phyloP scores from a whole-genome alignment of 129 eudicot genomes.

The Pulicaria dysenterica region DNA sequence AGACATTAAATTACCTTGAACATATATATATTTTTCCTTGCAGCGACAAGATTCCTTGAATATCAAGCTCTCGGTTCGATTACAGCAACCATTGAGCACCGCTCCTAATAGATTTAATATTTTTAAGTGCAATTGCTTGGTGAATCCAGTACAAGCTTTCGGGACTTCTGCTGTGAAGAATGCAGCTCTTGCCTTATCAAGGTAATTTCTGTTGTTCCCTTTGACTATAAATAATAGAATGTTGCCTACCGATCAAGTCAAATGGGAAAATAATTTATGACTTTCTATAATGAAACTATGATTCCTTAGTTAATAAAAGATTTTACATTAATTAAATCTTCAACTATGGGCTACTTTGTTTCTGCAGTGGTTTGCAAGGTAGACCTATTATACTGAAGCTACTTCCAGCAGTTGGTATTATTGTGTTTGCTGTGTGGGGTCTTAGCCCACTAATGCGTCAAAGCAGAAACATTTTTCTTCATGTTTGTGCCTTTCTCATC shows the following conservation, averaged over 20 bases:
- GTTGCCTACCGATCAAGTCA: too few species aligned
- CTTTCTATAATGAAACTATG: too few species aligned
- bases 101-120: slow-evolving; percentile 41
- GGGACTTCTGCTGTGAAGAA: slow-evolving; percentile 52
- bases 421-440: slow-evolving; percentile 91
- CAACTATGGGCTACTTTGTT: slow-evolving; percentile 10
- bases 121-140: slow-evolving; percentile 55
- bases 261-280: too few species aligned
- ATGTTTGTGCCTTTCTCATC: slow-evolving; percentile 47
- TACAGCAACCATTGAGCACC: slow-evolving; percentile 40
- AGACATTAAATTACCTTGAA: slow-evolving; percentile 1
- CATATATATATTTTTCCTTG: slow-evolving; percentile 22
- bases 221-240: too few species aligned
- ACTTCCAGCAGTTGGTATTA: slow-evolving; percentile 72
- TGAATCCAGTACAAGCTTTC: slow-evolving; percentile 42
- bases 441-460: slow-evolving; percentile 71
- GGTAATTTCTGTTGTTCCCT: slow-evolving; percentile 40
- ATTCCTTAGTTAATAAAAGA: too few species aligned
- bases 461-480: slow-evolving; percentile 65
- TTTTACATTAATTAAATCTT: too few species aligned
- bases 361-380: slow-evolving; percentile 56
- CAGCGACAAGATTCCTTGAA: slow-evolving; percentile 70
- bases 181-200: slow-evolving; percentile 60
- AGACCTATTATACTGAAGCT: slow-evolving; percentile 62
- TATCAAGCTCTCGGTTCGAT: slow-evolving; percentile 43